Percentiles rank a stretch among this genome's conserved stretches.
Conservation (phyloP, 148 eudicot species). For the Persicaria maculosa region DNA sequence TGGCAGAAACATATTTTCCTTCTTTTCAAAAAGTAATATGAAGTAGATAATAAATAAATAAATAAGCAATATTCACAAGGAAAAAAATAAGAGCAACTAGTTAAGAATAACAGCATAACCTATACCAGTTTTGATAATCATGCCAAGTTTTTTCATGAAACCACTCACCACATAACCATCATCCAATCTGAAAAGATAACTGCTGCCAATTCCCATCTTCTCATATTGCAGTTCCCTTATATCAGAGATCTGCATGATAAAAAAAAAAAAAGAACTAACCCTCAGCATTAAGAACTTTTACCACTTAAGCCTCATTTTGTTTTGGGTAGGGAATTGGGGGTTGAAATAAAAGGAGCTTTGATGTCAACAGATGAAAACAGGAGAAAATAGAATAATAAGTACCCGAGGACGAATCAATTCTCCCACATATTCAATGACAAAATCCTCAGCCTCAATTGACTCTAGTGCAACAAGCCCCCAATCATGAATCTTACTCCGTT, state of each 20-base stretch:
- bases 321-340: background rate
- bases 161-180: conserved; percentile 93
- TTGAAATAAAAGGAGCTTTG: background rate
- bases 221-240: conserved; percentile 86
- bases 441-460: conserved; percentile 96
- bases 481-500: conserved; percentile 93
- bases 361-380: background rate
- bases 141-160: conserved; percentile 5
- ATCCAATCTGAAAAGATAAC: conserved; percentile 95
- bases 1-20: conserved; percentile 1
- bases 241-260: conserved; percentile 69
- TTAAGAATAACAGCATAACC: background rate
- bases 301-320: background rate
- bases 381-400: conserved; percentile 5
- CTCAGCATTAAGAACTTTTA: conserved; percentile 3
- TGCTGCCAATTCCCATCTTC: conserved; percentile 99
- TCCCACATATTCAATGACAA: conserved; percentile 98
- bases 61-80: background rate
- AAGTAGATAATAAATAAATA: background rate
- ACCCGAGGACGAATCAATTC: conserved; percentile 93
- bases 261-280: background rate
- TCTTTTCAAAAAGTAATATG: background rate
- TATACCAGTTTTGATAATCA: background rate
- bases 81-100: background rate
- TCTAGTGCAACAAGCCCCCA: conserved; percentile 98